Evolutionary conservation across 495 filamentous ascomycete species (phyloP).

Genomic region (Penicillium chermesinum): DNA sequence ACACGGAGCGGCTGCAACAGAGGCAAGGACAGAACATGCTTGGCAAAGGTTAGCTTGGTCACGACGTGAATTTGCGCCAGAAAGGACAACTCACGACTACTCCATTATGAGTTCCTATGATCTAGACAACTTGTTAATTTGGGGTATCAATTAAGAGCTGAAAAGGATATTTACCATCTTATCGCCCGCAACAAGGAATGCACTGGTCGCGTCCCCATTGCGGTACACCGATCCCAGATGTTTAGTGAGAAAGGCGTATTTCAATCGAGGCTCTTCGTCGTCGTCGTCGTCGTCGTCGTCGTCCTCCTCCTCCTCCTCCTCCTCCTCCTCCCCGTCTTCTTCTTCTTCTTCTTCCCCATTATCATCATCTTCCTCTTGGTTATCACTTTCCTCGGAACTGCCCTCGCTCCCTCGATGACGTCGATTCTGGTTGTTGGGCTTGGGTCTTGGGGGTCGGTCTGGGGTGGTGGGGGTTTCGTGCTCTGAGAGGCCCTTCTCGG

Average conservation of each 20-base stretch:
- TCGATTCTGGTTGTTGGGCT: constrained; percentile 18
- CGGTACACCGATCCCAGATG: constrained; percentile 77
- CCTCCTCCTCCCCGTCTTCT: constrained; percentile 11
- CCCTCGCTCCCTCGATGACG: constrained; percentile 13
- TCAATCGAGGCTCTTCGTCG: constrained; percentile 92
- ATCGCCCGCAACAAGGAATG: constrained; percentile 84
- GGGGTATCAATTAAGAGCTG: too few species aligned
- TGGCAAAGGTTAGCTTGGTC: constrained; percentile 18
- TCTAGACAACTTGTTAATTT: constrained; percentile 46
- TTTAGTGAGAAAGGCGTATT: constrained; percentile 81
- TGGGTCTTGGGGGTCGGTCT: constrained; percentile 16
- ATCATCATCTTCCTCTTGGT: constrained; percentile 13
- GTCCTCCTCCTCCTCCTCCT: constrained; percentile 29
- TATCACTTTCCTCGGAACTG: constrained; percentile 21
- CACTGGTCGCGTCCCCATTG: constrained; percentile 89
- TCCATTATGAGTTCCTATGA: constrained; percentile 93
- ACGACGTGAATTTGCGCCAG: not conserved
- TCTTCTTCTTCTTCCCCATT: constrained; percentile 17
- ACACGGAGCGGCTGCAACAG: constrained; percentile 70
- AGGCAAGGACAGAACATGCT: constrained; percentile 85
- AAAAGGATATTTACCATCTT: constrained; percentile 70
- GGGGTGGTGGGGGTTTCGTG: constrained; percentile 19
- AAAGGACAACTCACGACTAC: constrained; percentile 69
- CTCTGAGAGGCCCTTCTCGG: constrained; percentile 15
- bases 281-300: constrained; percentile 67